A percentile compares a stretch with the other conserved stretches of the same genome.
These are phyloP conservation scores for Botrytis tulipae DNA, from an alignment of 2,329 filamentous ascomycete genomes.

Conservation along the genomic window DNA sequence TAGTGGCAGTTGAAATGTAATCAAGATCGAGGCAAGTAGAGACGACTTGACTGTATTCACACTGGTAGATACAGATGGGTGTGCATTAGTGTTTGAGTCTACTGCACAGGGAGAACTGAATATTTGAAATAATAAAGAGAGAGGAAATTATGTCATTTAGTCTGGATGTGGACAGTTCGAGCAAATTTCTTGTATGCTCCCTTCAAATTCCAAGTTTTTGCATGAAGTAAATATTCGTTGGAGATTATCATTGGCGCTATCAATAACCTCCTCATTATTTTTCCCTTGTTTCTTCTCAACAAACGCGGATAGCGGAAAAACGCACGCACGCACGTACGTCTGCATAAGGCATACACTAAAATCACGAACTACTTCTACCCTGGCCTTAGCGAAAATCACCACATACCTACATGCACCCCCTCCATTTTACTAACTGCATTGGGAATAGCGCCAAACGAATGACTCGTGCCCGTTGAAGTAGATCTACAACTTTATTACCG, in stretches of 20 bases:
- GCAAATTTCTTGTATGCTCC: background rate
- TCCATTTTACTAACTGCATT: background rate
- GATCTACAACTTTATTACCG: background rate
- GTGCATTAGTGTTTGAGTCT: background rate
- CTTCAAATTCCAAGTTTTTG: background rate
- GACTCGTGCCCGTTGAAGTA: slow-evolving; percentile 12
- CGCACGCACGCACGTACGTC: background rate
- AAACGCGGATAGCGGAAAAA: background rate
- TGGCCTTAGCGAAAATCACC: background rate
- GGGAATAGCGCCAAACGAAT: background rate
- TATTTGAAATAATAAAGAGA: background rate
- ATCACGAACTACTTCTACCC: background rate
- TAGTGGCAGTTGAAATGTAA: slow-evolving; percentile 6
- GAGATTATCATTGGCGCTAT: background rate
- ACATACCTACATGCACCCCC: background rate
- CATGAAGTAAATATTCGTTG: background rate
- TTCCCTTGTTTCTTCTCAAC: background rate
- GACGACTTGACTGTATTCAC: background rate
- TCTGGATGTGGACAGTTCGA: background rate
- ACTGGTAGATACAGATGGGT: background rate
- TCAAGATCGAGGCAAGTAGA: background rate
- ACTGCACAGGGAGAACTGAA: background rate
- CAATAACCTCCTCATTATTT: background rate
- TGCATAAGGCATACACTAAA: background rate
- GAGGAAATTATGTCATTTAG: background rate